Conservation (phyloP, 345 rosid species). For the Acer campestre region DNA sequence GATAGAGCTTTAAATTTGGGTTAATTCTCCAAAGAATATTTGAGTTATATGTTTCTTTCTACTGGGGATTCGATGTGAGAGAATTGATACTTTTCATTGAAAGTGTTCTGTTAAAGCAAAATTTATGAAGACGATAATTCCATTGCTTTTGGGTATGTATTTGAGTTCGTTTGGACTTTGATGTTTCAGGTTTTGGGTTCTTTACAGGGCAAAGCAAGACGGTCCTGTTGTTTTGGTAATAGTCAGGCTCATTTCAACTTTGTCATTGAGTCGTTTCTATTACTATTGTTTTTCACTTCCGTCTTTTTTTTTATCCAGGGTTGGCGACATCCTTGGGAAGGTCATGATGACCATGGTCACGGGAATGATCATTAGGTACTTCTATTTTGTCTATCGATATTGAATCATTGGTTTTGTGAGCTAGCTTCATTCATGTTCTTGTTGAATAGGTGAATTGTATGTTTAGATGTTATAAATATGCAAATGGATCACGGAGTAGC, state of each 20-base stretch:
- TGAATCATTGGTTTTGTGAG: neutral
- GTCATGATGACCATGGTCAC: conserved; percentile 86
- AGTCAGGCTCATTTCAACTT: conserved; percentile 2
- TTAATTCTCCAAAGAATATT: neutral
- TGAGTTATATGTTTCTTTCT: neutral
- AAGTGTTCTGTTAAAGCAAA: neutral
- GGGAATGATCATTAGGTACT: conserved; percentile 69
- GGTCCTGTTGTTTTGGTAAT: conserved; percentile 94
- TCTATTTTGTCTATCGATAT: neutral
- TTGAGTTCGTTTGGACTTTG: conserved; percentile 6
- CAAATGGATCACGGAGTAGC: neutral
- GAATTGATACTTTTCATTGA: neutral
- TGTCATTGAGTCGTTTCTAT: neutral
- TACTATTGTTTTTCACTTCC: neutral
- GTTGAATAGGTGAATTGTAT: neutral
- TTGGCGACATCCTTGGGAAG: conserved; percentile 99
- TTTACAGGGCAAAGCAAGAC: conserved; percentile 94
- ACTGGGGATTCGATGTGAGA: neutral
- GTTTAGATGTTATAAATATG: neutral
- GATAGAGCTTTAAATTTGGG: neutral
- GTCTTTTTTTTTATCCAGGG: conserved; percentile 49
- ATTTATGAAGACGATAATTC: neutral
- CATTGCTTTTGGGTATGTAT: neutral
- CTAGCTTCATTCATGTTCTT: neutral
- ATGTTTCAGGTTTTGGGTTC: conserved; percentile 86